Evolutionary conservation across 2,329 filamentous ascomycete genomes (phyloP).

Genomic region (Coleophoma eucalyptorum): DNA sequence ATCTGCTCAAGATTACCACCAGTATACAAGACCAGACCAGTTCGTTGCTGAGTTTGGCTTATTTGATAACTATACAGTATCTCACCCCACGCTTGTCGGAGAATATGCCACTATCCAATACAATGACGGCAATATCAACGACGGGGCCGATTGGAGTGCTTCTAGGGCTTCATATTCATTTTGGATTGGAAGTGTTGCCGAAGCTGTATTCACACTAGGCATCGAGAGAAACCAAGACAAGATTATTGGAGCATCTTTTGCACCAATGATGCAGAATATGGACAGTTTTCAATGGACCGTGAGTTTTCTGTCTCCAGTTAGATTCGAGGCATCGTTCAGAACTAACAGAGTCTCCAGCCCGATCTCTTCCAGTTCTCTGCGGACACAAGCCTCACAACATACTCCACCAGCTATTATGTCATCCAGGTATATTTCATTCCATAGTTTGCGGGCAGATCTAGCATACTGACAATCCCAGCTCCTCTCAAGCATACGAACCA

Average conservation of each 20-base stretch:
- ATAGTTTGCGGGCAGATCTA: not conserved
- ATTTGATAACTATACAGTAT: conserved; percentile 6
- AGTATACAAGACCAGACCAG: conserved; percentile 5
- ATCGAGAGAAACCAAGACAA: conserved; percentile 5
- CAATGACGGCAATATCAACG: not conserved
- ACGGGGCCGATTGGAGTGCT: conserved; percentile 1
- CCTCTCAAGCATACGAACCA: conserved; percentile 39
- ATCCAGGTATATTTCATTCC: conserved; percentile 31
- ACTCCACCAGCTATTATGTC: conserved; percentile 44
- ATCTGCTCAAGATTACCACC: conserved; percentile 5
- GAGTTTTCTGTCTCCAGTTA: not conserved
- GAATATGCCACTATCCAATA: conserved; percentile 7
- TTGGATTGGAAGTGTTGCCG: conserved; percentile 7
- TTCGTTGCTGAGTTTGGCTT: conserved; percentile 4
- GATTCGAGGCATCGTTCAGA: not conserved
- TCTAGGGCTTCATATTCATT: not conserved
- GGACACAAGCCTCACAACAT: conserved; percentile 40
- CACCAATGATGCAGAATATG: conserved; percentile 7
- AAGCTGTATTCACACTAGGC: conserved; percentile 7
- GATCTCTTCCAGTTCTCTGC: conserved; percentile 6
- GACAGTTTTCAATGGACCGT: conserved; percentile 5
- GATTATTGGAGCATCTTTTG: conserved; percentile 5
- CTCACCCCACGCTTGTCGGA: conserved; percentile 4
- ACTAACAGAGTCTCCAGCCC: not conserved
- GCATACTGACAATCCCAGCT: conserved; percentile 24